These are phyloP conservation scores for Fraxinus dipetala DNA, from an alignment of 305 asterid species.

Conservation along the genomic window DNA sequence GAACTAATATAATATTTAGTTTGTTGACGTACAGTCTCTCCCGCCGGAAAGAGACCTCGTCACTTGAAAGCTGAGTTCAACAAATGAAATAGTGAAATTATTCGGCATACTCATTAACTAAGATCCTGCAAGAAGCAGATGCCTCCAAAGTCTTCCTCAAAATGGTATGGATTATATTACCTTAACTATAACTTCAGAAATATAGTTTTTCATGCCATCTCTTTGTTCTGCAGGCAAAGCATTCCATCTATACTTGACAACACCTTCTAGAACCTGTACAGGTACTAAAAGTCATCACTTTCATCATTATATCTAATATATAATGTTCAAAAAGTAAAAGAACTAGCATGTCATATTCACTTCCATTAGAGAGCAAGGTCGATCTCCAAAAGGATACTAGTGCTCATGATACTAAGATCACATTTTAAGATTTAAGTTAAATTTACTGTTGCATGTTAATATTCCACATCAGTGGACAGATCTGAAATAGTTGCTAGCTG, in stretches of 20 bases:
- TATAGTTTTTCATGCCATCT: conserved; percentile 98
- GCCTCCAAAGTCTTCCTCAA: neutral
- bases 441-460: neutral
- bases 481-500: neutral
- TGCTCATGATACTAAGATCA: neutral
- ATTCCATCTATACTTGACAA: conserved; percentile 96
- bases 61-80: conserved; percentile 74
- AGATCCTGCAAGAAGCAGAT: neutral
- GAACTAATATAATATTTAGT: conserved; percentile 86
- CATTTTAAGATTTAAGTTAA: neutral
- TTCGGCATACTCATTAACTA: conserved; percentile 6
- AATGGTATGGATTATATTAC: conserved; percentile 35
- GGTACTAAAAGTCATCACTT: conserved; percentile 8
- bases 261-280: conserved; percentile 90
- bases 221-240: conserved; percentile 94
- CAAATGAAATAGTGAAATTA: conserved; percentile 15
- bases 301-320: conserved; percentile 18
- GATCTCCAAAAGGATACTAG: neutral
- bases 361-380: neutral
- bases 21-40: conserved; percentile 89
- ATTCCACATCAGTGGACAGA: neutral
- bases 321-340: neutral
- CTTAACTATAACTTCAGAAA: conserved; percentile 96
- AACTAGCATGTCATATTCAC: neutral
- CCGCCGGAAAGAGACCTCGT: conserved; percentile 79